phyloP scores from a whole-genome alignment of 495 filamentous ascomycete genomes.

The Talaromyces liani region DNA sequence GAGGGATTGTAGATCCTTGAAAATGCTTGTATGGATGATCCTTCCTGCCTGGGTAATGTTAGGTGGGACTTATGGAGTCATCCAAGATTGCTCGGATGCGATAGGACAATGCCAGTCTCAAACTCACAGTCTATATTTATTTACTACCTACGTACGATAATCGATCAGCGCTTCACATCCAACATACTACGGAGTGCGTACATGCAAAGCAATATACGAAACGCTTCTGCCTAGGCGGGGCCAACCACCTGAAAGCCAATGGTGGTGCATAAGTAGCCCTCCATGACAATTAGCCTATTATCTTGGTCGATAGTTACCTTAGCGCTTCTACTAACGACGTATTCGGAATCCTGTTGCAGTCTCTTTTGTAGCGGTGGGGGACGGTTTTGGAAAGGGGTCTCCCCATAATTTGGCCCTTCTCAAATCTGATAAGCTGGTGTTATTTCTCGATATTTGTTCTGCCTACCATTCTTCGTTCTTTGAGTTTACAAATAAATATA shows the following conservation, averaged over 20 bases:
- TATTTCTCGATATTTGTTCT: background rate
- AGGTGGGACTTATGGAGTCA: too few relatives aligned
- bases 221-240: constrained; percentile 1
- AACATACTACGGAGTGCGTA: background rate
- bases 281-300: background rate
- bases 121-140: too few relatives aligned
- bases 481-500: too few relatives aligned
- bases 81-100: too few relatives aligned
- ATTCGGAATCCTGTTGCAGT: background rate
- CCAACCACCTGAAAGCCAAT: background rate
- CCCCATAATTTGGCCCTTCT: background rate
- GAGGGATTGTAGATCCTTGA: background rate
- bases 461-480: too few relatives aligned
- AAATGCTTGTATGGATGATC: background rate
- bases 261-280: background rate
- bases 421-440: background rate
- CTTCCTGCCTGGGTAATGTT: background rate
- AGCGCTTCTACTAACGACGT: background rate
- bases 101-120: too few relatives aligned
- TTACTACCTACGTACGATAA: too few relatives aligned
- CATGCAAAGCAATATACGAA: background rate
- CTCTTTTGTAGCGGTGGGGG: background rate
- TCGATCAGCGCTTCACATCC: background rate
- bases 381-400: background rate
- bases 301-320: background rate